These are phyloP conservation scores for Lasiosphaeria ovina DNA, from an alignment of 495 filamentous ascomycete genomes.

Conservation along the genomic window DNA sequence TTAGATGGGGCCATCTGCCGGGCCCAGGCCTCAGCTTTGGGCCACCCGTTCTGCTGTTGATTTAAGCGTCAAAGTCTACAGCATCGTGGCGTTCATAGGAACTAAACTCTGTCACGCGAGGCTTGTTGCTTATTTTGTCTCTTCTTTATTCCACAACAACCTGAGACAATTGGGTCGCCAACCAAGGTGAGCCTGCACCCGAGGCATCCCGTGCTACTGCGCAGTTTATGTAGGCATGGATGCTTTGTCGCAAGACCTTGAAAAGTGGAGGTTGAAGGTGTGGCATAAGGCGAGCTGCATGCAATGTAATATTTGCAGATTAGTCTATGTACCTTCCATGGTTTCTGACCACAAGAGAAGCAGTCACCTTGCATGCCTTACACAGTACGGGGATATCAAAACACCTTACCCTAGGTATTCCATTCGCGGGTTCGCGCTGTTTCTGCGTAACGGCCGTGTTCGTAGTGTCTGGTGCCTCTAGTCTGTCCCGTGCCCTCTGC, in stretches of 20 bases:
- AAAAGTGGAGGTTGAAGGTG: constrained; percentile 16
- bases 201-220: constrained; percentile 17
- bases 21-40: constrained; percentile 5
- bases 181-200: constrained; percentile 10
- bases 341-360: no score
- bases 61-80: not conserved
- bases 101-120: not conserved
- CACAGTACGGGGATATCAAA: no score
- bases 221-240: constrained; percentile 12
- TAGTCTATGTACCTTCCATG: no score
- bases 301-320: constrained; percentile 15
- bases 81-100: not conserved
- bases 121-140: constrained; percentile 1
- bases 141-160: constrained; percentile 17
- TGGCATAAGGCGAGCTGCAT: constrained; percentile 31
- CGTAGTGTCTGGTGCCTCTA: not conserved
- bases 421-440: no score
- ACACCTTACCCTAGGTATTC: no score
- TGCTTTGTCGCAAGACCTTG: constrained; percentile 12
- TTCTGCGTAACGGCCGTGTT: no score
- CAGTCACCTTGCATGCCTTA: no score
- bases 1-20: not conserved
- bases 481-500: not conserved
- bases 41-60: not conserved
- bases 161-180: constrained; percentile 7